Conservation (phyloP, 768 basidiomycete genomes). For the Clitopilus hobsonii region DNA sequence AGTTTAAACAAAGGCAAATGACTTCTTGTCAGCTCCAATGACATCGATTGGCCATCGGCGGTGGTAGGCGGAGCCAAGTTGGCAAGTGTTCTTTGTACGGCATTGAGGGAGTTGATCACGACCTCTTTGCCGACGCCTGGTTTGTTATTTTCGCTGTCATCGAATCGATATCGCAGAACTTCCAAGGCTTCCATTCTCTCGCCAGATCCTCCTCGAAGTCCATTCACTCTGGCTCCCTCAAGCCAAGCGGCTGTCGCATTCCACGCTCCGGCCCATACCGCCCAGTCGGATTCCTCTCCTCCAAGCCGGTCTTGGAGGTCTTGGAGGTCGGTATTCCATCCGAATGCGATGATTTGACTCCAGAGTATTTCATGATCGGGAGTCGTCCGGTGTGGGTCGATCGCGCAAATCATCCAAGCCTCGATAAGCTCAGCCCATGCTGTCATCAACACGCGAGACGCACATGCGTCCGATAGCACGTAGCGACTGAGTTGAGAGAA, state of each 20-base stretch:
- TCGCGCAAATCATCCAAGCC: slow-evolving; percentile 77
- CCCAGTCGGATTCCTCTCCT: slow-evolving; percentile 25
- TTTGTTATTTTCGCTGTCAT: slow-evolving; percentile 23
- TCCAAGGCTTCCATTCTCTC: slow-evolving; percentile 46
- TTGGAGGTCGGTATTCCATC: slow-evolving; percentile 62
- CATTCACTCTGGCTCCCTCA: slow-evolving; percentile 74
- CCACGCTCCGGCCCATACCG: slow-evolving; percentile 49
- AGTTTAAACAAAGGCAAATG: slow-evolving; percentile 15
- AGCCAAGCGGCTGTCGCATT: slow-evolving; percentile 61
- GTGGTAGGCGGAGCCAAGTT: slow-evolving; percentile 7
- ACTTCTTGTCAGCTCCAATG: slow-evolving; percentile 6
- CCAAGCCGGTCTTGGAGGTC: slow-evolving; percentile 31
- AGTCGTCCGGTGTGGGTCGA: slow-evolving; percentile 86
- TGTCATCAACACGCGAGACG: slow-evolving; percentile 28
- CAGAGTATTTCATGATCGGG: slow-evolving; percentile 86
- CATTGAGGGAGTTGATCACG: slow-evolving; percentile 28
- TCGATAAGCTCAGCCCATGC: slow-evolving; percentile 61
- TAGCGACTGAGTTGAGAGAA: slow-evolving; percentile 48
- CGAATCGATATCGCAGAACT: slow-evolving; percentile 36
- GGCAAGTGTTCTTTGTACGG: slow-evolving; percentile 24
- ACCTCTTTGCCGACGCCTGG: slow-evolving; percentile 17
- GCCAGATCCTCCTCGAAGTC: slow-evolving; percentile 55
- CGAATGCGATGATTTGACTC: slow-evolving; percentile 81
- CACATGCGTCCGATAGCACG: slow-evolving; percentile 32
- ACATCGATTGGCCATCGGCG: not conserved